phyloP scores from a whole-genome alignment of 352 stramenopile species.

The Pythium utonaiense region DNA sequence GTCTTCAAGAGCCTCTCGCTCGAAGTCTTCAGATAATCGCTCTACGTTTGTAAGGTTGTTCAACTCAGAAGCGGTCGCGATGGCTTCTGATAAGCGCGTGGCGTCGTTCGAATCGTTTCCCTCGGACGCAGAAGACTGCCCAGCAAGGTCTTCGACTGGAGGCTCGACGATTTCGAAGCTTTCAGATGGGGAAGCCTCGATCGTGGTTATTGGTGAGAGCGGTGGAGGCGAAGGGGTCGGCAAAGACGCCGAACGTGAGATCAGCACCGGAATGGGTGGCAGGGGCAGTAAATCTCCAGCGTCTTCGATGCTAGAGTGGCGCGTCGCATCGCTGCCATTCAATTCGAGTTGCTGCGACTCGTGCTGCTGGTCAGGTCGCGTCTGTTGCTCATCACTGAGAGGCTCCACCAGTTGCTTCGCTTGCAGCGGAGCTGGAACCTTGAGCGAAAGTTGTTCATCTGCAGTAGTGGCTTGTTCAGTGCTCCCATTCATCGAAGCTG shows the following conservation, averaged over 20 bases:
- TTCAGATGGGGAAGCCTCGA: neutral
- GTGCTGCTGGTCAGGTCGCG: neutral
- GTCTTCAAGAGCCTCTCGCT: neutral
- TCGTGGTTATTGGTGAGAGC: constrained; percentile 16
- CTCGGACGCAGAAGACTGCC: neutral
- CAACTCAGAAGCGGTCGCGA: neutral
- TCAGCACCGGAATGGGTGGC: neutral
- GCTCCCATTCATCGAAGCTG: too few species aligned
- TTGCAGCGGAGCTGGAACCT: neutral
- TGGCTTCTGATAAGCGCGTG: neutral
- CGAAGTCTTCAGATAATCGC: neutral
- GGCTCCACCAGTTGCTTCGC: neutral
- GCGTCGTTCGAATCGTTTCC: neutral
- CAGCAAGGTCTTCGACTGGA: neutral
- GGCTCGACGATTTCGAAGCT: neutral
- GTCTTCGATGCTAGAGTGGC: neutral
- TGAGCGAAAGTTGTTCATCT: too few species aligned
- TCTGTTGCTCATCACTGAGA: neutral
- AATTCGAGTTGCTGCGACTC: neutral
- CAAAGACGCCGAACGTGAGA: neutral
- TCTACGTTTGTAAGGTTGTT: neutral
- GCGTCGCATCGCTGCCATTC: neutral
- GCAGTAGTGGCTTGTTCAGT: too few species aligned
- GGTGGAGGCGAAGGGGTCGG: constrained; percentile 16
- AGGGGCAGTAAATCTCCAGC: neutral